A percentile compares a stretch with the other conserved stretches of the same genome.
These are phyloP conservation scores for Trichophyton verrucosum DNA, from an alignment of 2,329 filamentous ascomycete genomes.

Conservation along the genomic window DNA sequence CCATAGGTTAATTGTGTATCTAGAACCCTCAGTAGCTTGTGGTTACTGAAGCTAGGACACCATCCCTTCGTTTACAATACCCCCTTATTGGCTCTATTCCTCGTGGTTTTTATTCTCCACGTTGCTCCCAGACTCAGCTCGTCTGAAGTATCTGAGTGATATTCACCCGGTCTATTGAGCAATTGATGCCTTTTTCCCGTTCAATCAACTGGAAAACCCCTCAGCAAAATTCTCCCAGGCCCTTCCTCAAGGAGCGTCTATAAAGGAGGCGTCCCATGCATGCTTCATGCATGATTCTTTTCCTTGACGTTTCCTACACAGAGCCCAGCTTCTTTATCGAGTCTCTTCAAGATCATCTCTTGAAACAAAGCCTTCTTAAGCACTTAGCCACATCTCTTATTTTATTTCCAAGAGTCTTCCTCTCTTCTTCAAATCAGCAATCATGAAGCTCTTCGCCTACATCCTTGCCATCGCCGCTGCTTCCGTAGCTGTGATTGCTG, in stretches of 20 bases:
- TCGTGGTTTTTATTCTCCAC: not conserved
- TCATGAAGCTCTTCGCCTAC: conserved; percentile 39
- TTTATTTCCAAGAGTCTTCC: conserved; percentile 9
- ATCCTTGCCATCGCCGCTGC: conserved; percentile 32
- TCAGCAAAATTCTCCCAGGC: not conserved
- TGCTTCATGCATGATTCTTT: not conserved
- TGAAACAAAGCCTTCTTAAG: not conserved
- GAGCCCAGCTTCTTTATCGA: not conserved
- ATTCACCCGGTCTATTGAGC: conserved; percentile 8
- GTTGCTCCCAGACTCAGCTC: not conserved
- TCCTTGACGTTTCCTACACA: not conserved
- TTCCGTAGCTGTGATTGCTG: conserved; percentile 21
- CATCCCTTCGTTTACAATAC: not conserved
- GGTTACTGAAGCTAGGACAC: not conserved
- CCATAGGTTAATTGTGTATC: not conserved
- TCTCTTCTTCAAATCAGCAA: conserved; percentile 10
- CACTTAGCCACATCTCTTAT: conserved; percentile 9
- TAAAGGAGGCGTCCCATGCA: not conserved
- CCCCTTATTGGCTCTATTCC: not conserved
- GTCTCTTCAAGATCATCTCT: conserved; percentile 5
- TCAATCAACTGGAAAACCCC: not conserved
- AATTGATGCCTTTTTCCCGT: not conserved
- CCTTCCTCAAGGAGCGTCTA: not conserved
- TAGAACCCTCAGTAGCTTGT: not conserved
- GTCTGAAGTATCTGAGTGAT: conserved; percentile 2